Conservation (phyloP, 345 rosid species). For the Geranium brycei region DNA sequence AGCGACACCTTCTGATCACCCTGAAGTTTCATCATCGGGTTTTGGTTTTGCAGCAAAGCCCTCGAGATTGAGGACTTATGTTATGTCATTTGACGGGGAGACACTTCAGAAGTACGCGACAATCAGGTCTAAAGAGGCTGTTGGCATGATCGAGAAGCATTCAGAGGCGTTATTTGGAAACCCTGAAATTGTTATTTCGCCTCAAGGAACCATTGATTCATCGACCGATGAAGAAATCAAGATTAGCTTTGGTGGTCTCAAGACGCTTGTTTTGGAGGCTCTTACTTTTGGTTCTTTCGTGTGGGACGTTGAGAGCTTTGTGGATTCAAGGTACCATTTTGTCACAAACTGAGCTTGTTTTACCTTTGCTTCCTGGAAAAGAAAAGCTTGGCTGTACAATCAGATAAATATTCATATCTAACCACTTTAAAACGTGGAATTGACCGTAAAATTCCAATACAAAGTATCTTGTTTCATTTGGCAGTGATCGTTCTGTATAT, state of each 20-base stretch:
- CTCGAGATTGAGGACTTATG: conserved; percentile 61
- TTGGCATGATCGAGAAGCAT: conserved; percentile 84
- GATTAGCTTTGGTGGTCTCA: conserved; percentile 79
- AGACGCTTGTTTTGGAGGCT: conserved; percentile 90
- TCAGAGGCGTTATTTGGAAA: conserved; percentile 90
- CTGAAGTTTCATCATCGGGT: conserved; percentile 46
- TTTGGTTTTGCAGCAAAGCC: conserved; percentile 44
- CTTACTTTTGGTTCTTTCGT: conserved; percentile 94
- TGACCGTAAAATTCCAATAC: too few species aligned
- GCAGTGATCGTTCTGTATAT: too few species aligned
- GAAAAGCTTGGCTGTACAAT: too few species aligned
- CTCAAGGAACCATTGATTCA: conserved; percentile 58
- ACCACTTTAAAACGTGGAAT: too few species aligned
- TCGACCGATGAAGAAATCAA: conserved; percentile 57
- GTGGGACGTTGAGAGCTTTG: conserved; percentile 93
- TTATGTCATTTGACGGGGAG: conserved; percentile 88
- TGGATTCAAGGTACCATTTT: conserved; percentile 89
- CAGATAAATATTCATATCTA: too few species aligned
- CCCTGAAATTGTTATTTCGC: conserved; percentile 64
- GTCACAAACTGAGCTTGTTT: conserved; percentile 35
- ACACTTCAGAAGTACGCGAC: conserved; percentile 89
- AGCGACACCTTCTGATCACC: conserved; percentile 35
- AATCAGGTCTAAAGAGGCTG: conserved; percentile 84
- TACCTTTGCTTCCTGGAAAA: neutral
- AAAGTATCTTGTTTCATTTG: too few species aligned